Evolutionary conservation across 352 stramenopile species (phyloP), one percentile per base, ranked within the genome.

Genomic region (Pythium dissimile): DNA sequence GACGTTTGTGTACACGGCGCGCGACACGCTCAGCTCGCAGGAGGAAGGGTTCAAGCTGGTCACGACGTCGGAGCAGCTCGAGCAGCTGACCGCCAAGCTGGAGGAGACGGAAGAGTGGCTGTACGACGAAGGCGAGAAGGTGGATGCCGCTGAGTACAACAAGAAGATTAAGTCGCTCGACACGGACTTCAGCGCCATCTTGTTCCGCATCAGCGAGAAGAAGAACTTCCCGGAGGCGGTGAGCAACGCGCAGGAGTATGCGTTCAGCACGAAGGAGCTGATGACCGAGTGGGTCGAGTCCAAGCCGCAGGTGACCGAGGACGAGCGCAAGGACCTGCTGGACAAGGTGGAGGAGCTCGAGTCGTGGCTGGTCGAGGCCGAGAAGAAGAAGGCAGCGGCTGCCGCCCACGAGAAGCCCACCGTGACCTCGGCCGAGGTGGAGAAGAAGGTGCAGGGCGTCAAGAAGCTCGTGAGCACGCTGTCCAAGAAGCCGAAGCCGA

Each of bases 1-100:
- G 77, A 83, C 76, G 30, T 97, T 97, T 62, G 94, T 98, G 44
- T 98, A 98, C 67, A 83, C 79, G 44, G 84, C 96, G 30, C 91
- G 94, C 47, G 95, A 97, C 50, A 87, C 90, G 31, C 64, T 98
- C 11, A 69, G 64, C 16, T 64, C 67, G 2, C 68, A 89, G 50
- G 88, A 98, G 41, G 77, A 89, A 15, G 73, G 86, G 49, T 70
- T 89, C 15, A 84, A 95, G 46, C 44, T 81, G 15, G 72, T 98
- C 56, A 81, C 72, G 42, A 80, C 84, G 18, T 73, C 97, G 1
- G 86, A 96, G 41, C 87, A 98, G 62, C 71, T 94, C 12, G 88
- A 96, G 51, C 69, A 82, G 16, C 60, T 98, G 26, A 51, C 66
- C 23, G 71, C 77, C 23, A 74, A 84, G 56, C 72, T 94, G 0